Conservation (phyloP, 257 asterid species). For the Thymus quinquecostatus region DNA sequence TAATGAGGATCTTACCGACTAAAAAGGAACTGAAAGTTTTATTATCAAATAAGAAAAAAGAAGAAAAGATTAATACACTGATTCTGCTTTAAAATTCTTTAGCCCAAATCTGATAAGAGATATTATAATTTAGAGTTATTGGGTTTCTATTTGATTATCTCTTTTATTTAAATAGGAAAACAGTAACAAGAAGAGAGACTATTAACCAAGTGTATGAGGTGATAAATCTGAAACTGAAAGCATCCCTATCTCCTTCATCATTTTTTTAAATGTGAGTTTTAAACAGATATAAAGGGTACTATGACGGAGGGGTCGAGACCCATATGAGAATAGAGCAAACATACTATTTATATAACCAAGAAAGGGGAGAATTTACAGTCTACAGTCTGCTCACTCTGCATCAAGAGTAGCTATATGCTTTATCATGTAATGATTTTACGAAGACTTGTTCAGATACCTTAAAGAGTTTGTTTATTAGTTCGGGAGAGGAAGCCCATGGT, state of each 20-base stretch:
- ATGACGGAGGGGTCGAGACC: background rate
- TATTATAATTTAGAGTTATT: too few relatives aligned
- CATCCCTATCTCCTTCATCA: background rate
- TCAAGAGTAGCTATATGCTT: slow-evolving; percentile 21
- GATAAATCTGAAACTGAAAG: slow-evolving; percentile 16
- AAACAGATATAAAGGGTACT: slow-evolving; percentile 11
- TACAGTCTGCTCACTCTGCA: slow-evolving; percentile 20
- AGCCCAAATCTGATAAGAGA: too few relatives aligned
- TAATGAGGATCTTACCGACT: slow-evolving; percentile 5
- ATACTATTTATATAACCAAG: background rate
- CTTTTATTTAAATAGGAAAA: background rate
- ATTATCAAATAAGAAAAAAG: background rate
- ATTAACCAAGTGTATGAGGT: slow-evolving; percentile 14
- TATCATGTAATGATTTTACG: slow-evolving; percentile 8
- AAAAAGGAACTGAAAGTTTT: slow-evolving; percentile 12
- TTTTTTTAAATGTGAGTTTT: slow-evolving; percentile 5
- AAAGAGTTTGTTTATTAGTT: slow-evolving; percentile 84
- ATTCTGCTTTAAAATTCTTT: background rate
- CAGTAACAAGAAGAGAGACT: slow-evolving; percentile 22
- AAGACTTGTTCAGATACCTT: slow-evolving; percentile 59
- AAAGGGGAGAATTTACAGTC: background rate
- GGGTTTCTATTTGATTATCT: too few relatives aligned
- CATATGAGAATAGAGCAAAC: background rate
- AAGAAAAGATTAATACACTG: background rate
- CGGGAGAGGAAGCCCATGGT: slow-evolving; percentile 93